phyloP scores from a whole-genome alignment of 331 rosid genomes.

The Stylosanthes scabra region DNA sequence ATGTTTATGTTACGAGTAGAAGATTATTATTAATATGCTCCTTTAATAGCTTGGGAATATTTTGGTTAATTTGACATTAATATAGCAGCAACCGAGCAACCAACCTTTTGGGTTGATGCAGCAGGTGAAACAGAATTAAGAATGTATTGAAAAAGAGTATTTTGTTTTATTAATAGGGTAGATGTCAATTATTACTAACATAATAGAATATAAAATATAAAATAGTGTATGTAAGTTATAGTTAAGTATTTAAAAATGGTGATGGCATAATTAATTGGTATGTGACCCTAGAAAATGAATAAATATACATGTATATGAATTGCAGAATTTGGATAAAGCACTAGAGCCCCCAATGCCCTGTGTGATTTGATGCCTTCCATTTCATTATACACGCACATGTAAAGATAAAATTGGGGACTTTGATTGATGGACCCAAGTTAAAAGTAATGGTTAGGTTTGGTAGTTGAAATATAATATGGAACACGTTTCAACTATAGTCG shows the following conservation, averaged over 20 bases:
- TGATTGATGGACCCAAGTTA: constrained; percentile 30
- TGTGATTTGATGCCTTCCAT: constrained; percentile 42
- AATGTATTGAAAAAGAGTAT: neutral
- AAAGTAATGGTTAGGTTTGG: constrained; percentile 50
- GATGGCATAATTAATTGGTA: constrained; percentile 13
- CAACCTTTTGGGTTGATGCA: neutral
- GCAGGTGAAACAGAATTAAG: neutral
- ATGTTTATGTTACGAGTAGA: neutral
- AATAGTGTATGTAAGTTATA: neutral
- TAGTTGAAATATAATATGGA: constrained; percentile 33
- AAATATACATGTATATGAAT: constrained; percentile 30
- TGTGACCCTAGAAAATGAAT: neutral
- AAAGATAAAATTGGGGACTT: neutral
- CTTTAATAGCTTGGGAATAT: neutral
- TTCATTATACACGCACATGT: neutral
- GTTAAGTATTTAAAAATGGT: neutral
- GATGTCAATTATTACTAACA: neutral
- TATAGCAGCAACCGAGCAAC: neutral
- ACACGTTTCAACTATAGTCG: too few relatives aligned
- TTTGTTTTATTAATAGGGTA: neutral
- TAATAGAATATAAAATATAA: neutral
- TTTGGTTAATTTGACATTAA: constrained; percentile 7
- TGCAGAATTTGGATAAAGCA: constrained; percentile 18
- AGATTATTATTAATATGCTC: neutral
- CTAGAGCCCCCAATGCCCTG: constrained; percentile 27